Evolutionary conservation across 805 yeast genomes (phyloP), one percentile per base, ranked within the genome.

Genomic region (Barnettozyma sp.): DNA sequence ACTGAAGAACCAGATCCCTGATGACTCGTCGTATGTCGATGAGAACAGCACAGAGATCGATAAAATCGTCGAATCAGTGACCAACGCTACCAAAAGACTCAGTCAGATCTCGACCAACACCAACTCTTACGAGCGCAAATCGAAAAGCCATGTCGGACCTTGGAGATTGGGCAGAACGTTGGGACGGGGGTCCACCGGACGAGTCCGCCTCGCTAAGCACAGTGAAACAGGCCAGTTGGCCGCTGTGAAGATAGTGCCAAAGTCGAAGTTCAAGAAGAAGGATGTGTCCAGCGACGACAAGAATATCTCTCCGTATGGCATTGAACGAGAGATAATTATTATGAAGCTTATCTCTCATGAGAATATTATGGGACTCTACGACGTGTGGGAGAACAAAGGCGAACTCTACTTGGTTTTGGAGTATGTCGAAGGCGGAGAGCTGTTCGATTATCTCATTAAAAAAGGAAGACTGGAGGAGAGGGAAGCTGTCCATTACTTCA

Each of bases 361-460:
- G 21, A 82, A 83, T 55, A 83, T 83, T 30, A 70, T 83, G 71
- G 77, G 85, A 12, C 62, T 83, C 26, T 82, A 78, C 50, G 94
- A 83, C 46, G 94, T 83, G 29, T 83, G 94, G 94, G 94, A 83
- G 58, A 83, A 84, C 41, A 81, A 80, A 49, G 77, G 81, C 39
- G 87, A 82, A 43, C 60, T 83, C 27, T 90, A 90, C 54, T 71
- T 92, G 48, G 94, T 92, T 7, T 63, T 92, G 38, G 98, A 92
- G 61, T 92, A 92, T 61, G 88, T 94, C 32, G 97, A 92, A 62
- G 96, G 96, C 36, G 98, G 98, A 30, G 98, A 92, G 63, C 68
- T 92, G 34, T 92, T 92, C 54, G 97, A 92, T 60, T 76, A 88
- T 47, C 67, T 92, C 36, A 88, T 92, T 40, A 87, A 86, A 55